A percentile compares a stretch with the other conserved stretches of the same genome.
phyloP scores from a whole-genome alignment of 2,329 filamentous ascomycete genomes.

The Diaporthe destruens region DNA sequence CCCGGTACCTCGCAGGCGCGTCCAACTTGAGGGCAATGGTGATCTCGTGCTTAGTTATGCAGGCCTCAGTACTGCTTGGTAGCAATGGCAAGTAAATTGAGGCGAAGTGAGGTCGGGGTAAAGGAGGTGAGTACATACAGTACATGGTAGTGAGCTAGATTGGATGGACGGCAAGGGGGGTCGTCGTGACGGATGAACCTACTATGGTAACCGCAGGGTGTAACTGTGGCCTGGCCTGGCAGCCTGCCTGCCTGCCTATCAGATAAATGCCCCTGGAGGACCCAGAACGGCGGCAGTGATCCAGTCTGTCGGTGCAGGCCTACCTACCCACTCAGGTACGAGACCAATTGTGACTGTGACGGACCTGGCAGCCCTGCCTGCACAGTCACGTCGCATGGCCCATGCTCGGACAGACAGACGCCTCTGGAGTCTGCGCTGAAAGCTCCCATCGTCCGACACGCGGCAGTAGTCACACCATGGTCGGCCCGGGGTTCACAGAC shows the following conservation, averaged over 20 bases:
- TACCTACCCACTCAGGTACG: conserved; percentile 25
- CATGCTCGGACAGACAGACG: not conserved
- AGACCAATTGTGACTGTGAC: conserved; percentile 27
- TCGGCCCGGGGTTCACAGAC: not conserved
- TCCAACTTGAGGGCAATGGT: not conserved
- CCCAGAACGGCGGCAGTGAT: conserved; percentile 58
- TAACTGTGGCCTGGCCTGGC: too few species aligned
- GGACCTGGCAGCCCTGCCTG: not conserved
- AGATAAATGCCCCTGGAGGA: too few species aligned
- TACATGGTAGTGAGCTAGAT: too few species aligned
- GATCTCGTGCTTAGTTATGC: not conserved
- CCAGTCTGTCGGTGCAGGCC: conserved; percentile 40
- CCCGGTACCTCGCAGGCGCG: not conserved
- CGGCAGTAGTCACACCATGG: not conserved
- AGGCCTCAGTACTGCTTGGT: not conserved
- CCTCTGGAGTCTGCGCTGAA: too few species aligned
- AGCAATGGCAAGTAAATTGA: not conserved
- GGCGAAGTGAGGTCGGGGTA: not conserved
- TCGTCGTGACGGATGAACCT: conserved; percentile 29
- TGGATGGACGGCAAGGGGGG: conserved; percentile 3
- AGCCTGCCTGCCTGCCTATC: too few species aligned
- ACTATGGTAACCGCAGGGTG: too few species aligned
- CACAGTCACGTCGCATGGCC: conserved; percentile 23
- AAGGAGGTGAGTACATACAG: conserved; percentile 10
- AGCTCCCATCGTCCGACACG: not conserved